Percentiles rank a stretch among this genome's conserved stretches.
Evolutionary conservation across 2,329 filamentous ascomycete genomes (phyloP).

Genomic region (Aspergillus floridensis): DNA sequence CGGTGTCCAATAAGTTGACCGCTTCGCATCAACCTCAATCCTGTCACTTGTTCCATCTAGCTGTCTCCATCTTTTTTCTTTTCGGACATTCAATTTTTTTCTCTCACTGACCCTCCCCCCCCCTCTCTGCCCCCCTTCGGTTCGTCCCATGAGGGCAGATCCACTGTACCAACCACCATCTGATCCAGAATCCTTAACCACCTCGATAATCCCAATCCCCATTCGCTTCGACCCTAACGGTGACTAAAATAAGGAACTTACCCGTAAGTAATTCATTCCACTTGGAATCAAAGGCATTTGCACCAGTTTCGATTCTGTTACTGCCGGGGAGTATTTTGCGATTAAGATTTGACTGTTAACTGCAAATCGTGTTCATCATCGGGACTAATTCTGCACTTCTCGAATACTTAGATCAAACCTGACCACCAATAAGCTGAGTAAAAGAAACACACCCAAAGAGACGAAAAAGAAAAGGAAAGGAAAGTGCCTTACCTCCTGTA

Average conservation of each 20-base stretch:
- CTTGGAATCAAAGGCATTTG: not conserved
- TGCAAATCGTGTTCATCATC: not conserved
- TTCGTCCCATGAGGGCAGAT: conserved; percentile 8
- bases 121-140: conserved; percentile 1
- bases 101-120: not conserved
- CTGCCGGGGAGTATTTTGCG: not conserved
- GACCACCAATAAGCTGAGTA: not conserved
- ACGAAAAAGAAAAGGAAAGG: not conserved
- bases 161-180: conserved; percentile 2
- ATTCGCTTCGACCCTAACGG: not conserved
- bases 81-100: not conserved
- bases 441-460: no score
- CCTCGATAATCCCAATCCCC: not conserved
- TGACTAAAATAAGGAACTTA: not conserved
- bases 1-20: conserved; percentile 17
- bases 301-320: not conserved
- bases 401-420: not conserved
- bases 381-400: not conserved
- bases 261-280: not conserved
- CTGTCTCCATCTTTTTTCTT: not conserved
- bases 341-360: not conserved
- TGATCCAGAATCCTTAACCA: not conserved
- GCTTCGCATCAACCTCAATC: conserved; percentile 6
- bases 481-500: not conserved
- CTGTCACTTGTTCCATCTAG: conserved; percentile 1